Evolutionary conservation across 495 filamentous ascomycete species (phyloP).

Genomic region (Aspergillus saccharolyticus): DNA sequence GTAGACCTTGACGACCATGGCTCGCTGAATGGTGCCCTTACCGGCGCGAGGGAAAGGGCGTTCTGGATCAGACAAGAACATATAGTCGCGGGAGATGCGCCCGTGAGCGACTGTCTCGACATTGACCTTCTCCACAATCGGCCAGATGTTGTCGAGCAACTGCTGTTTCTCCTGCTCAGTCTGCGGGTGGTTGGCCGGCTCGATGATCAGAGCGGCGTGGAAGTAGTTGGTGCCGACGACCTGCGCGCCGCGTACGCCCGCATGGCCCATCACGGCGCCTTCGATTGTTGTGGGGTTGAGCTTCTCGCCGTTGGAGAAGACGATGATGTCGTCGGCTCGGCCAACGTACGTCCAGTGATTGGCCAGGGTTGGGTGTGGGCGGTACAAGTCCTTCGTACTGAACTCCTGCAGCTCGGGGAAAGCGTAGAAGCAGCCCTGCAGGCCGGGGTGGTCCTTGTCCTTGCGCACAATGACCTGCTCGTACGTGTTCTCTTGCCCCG

Average conservation of each 20-base stretch:
- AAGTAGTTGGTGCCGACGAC: conserved; percentile 42
- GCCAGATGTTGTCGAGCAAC: conserved; percentile 16
- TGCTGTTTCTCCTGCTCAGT: conserved; percentile 3
- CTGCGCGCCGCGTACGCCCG: conserved; percentile 43
- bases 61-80: conserved; percentile 13
- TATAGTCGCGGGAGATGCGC: conserved; percentile 17
- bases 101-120: conserved; percentile 10
- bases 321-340: conserved; percentile 50
- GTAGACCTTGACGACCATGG: conserved; percentile 3
- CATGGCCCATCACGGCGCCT: conserved; percentile 36
- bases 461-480: conserved; percentile 9
- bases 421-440: conserved; percentile 14
- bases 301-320: conserved; percentile 60
- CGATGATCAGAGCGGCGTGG: conserved; percentile 22
- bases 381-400: conserved; percentile 13
- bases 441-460: conserved; percentile 7
- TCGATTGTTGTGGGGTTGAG: conserved; percentile 54
- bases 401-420: conserved; percentile 15
- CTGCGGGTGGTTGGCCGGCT: conserved; percentile 2
- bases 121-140: conserved; percentile 13
- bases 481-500: conserved; percentile 12
- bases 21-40: conserved; percentile 50
- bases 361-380: conserved; percentile 6
- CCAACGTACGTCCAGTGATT: conserved; percentile 8
- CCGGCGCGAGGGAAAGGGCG: conserved; percentile 5